phyloP scores from a whole-genome alignment of 139 green algal species.

The Chlamydomonas sp. region DNA sequence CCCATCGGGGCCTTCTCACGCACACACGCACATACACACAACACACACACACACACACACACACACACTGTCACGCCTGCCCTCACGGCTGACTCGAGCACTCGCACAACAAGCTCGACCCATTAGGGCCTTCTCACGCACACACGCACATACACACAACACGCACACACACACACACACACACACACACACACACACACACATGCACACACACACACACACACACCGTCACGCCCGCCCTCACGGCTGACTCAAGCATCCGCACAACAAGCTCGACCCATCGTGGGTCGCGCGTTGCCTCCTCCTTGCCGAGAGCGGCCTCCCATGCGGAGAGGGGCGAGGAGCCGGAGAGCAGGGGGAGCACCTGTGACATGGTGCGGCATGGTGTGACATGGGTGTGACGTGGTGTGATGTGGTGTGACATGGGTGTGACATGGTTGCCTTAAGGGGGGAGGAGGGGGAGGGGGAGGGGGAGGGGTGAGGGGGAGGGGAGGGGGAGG shows the following conservation, averaged over 20 bases:
- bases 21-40: too few relatives aligned
- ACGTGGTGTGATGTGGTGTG: neutral
- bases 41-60: too few relatives aligned
- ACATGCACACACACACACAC: conserved; percentile 23
- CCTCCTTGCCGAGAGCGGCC: conserved; percentile 20
- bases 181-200: conserved; percentile 1
- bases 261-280: conserved; percentile 43
- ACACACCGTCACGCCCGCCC: conserved; percentile 18
- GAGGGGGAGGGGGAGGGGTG: neutral
- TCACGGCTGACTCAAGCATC: conserved; percentile 32
- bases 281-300: neutral
- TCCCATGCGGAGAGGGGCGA: conserved; percentile 31
- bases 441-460: too few relatives aligned
- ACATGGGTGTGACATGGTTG: conserved; percentile 4
- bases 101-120: too few relatives aligned
- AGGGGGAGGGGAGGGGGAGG: neutral
- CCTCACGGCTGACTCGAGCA: too few relatives aligned
- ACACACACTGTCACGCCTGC: too few relatives aligned
- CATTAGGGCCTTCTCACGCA: too few relatives aligned
- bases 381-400: neutral
- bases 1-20: too few relatives aligned
- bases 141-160: too few relatives aligned
- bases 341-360: conserved; percentile 22
- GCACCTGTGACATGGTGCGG: too few relatives aligned
- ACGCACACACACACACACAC: conserved; percentile 2